A percentile compares a stretch with the other conserved stretches of the same genome.
Conservation (phyloP, 140 eudicot genomes). For the Oenanthe javanica region DNA sequence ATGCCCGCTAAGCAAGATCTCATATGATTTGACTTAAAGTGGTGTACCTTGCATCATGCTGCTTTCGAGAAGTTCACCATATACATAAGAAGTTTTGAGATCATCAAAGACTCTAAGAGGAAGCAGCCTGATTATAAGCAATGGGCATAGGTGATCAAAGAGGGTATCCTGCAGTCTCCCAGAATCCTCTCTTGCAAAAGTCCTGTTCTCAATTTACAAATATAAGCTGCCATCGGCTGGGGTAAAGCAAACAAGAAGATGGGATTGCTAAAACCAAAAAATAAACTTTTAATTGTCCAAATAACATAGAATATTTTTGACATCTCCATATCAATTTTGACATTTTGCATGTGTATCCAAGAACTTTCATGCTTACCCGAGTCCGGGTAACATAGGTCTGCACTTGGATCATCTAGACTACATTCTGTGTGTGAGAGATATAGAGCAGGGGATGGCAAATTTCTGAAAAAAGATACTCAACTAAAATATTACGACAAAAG, state of each 20-base stretch:
- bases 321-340: no score
- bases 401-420: background rate
- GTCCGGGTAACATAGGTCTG: background rate
- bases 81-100: conserved; percentile 45
- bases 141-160: conserved; percentile 72
- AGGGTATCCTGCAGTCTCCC: conserved; percentile 34
- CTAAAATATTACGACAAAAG: background rate
- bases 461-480: background rate
- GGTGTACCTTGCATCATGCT: conserved; percentile 19
- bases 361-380: background rate
- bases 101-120: conserved; percentile 68
- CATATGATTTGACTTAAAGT: background rate
- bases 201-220: conserved; percentile 23
- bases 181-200: conserved; percentile 24
- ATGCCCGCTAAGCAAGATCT: background rate
- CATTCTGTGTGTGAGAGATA: background rate
- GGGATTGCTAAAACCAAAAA: background rate
- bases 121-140: conserved; percentile 73
- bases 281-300: no score
- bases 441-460: background rate
- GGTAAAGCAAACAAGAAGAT: conserved; percentile 9
- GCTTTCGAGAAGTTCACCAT: conserved; percentile 39
- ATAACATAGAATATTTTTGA: no score
- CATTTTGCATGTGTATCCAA: background rate
- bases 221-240: conserved; percentile 31